Evolutionary conservation across 768 basidiomycete species (phyloP).

Genomic region (Mrakia frigida): DNA sequence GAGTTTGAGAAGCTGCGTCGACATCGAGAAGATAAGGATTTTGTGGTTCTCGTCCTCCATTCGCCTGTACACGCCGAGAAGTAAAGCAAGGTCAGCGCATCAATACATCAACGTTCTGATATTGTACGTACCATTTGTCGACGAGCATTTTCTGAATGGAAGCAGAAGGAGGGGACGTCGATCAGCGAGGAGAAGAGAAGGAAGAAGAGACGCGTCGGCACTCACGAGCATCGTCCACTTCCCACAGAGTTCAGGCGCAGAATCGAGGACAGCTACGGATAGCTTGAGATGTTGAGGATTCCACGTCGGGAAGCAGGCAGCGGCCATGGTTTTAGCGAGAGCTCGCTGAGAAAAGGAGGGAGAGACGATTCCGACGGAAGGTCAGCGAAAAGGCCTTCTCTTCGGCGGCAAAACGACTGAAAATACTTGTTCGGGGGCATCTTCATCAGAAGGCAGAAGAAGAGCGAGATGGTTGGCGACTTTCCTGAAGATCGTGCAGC

Average conservation of each 20-base stretch:
- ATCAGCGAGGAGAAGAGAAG: no score
- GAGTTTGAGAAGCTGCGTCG: conserved; percentile 71
- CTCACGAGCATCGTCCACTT: not conserved
- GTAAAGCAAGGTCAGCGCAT: no score
- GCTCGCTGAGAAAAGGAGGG: no score
- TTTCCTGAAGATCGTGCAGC: conserved; percentile 11
- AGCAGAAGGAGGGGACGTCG: not conserved
- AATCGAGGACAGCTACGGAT: not conserved
- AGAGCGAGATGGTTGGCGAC: conserved; percentile 24
- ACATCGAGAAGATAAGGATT: conserved; percentile 88
- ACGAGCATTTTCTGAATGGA: not conserved
- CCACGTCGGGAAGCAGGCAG: conserved; percentile 5
- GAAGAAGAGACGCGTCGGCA: not conserved
- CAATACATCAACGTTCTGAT: no score
- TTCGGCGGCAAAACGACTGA: not conserved
- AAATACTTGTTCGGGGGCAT: not conserved
- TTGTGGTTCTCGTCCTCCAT: not conserved
- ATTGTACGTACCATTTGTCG: not conserved
- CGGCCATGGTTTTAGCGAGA: no score
- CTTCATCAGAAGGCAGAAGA: conserved; percentile 20
- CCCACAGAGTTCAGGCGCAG: no score
- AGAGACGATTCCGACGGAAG: no score
- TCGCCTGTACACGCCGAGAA: no score
- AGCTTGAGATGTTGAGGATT: not conserved
- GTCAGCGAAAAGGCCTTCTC: no score